Base-by-base conservation (phyloP, 2,329 filamentous ascomycete species). In the Cercospora zeina region DNA sequence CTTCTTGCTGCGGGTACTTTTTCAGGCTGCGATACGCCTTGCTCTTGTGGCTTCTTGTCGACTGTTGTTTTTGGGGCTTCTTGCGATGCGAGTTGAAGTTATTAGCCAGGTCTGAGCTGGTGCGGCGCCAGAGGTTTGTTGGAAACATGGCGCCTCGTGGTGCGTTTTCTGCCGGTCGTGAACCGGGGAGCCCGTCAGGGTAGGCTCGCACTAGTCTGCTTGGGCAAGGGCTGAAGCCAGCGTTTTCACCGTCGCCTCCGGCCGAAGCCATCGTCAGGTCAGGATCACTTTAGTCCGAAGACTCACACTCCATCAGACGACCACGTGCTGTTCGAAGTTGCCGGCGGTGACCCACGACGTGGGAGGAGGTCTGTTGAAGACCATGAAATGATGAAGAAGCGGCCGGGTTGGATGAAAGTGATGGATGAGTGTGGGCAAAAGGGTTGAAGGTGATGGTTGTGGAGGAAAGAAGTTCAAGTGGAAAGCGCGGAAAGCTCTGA, bases 281-380 rank as follows among this genome's bases (percentile, higher is more conserved):
- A 45, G 39, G 39, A 45, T 45, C 39, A 45, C 39, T 45, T 45
- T 45, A 45, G 39, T 45, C 39, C 39, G 39, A 45, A 45, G 39
- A 45, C 39, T 45, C 39, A 45, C 39, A 45, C 39, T 45, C 39
- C 39, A 45, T 45, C 39, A 45, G 39, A 45, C 39, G 39, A 45
- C 39, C 39, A 45, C 39, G 6, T 7, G 3, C 9, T 34, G 31
- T 34, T 34, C n/a, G 8, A 39, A 13, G 8, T 39, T 45, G 39
- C 13, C 31, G 31, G 21, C 42, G 42, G 21, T 24, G 42, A 27
- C 42, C 42, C 21, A 47, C 42, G 24, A 47, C 42, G 42, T 47
- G 42, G 42, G 42, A 47, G 42, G 42, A 47, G 42, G 42, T 10
- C 42, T 47, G 42, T n/a, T 47, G 42, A 27, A 47, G 21, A 27